A percentile compares a stretch with the other conserved stretches of the same genome.
Conservation (phyloP, 2,329 filamentous ascomycete genomes). For the Trichoderma harzianum region DNA sequence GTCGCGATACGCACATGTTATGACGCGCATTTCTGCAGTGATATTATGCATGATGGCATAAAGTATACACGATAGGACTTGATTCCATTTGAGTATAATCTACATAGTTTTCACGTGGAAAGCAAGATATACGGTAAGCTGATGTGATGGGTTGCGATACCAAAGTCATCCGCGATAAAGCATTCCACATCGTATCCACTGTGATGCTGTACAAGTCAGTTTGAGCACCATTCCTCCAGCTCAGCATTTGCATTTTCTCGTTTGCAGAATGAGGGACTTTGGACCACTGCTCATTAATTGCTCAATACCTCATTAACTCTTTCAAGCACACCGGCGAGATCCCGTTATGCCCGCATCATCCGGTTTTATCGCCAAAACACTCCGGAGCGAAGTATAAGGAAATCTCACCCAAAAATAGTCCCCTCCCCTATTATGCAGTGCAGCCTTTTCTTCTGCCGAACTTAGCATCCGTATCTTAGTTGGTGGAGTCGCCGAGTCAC, state of each 20-base stretch:
- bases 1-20: neutral
- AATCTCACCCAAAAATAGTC: neutral
- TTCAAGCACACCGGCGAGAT: neutral
- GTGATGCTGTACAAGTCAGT: neutral
- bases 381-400: neutral
- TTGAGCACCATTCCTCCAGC: neutral
- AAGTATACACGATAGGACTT: neutral
- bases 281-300: neutral
- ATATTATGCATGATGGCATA: neutral
- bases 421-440: neutral
- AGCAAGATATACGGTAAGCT: neutral
- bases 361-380: neutral
- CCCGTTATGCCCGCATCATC: neutral
- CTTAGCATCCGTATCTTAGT: neutral
- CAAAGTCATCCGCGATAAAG: neutral
- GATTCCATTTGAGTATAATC: neutral
- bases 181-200: neutral
- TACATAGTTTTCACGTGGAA: neutral
- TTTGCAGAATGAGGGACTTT: neutral
- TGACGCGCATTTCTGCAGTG: neutral
- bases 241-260: neutral
- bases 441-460: neutral
- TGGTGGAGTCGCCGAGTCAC: conserved; percentile 10
- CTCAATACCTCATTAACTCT: neutral
- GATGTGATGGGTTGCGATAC: neutral